Evolutionary conservation across 1,284 basidiomycete genomes (phyloP).

Genomic region (Schizopora paradoxa): DNA sequence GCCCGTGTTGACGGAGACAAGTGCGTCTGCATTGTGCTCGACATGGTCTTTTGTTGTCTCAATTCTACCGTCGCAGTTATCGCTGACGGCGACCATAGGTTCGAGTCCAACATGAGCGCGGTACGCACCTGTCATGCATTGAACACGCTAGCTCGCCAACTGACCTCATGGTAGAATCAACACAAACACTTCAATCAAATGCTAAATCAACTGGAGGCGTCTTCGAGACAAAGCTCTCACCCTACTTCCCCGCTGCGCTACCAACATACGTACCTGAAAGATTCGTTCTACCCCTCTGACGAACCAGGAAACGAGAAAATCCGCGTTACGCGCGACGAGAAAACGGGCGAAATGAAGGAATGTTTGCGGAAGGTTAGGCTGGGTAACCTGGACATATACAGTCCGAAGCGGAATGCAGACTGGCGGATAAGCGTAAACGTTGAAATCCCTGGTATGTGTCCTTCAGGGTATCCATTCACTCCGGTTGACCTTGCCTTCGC

Average conservation of each 20-base stretch:
- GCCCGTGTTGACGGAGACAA: conserved; percentile 83
- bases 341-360: conserved; percentile 58
- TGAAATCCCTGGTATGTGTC: conserved; percentile 66
- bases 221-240: conserved; percentile 40
- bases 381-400: conserved; percentile 84
- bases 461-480: background rate
- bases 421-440: conserved; percentile 90
- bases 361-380: conserved; percentile 78
- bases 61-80: conserved; percentile 37
- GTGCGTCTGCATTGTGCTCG: conserved; percentile 45
- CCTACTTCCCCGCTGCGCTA: conserved; percentile 64
- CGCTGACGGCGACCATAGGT: conserved; percentile 60
- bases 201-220: conserved; percentile 70
- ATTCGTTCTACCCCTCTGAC: conserved; percentile 71
- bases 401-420: conserved; percentile 80
- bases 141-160: conserved; percentile 18
- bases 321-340: conserved; percentile 82
- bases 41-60: conserved; percentile 11
- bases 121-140: conserved; percentile 43
- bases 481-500: conserved; percentile 20
- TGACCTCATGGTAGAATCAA: conserved; percentile 52
- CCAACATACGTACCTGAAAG: conserved; percentile 73
- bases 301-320: conserved; percentile 58
- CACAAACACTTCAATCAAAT: conserved; percentile 83
- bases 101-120: conserved; percentile 88